Evolutionary conservation across 2,329 filamentous ascomycete species (phyloP), one percentile per base, ranked within the genome.

Genomic region (Arthrobotrys iridis): DNA sequence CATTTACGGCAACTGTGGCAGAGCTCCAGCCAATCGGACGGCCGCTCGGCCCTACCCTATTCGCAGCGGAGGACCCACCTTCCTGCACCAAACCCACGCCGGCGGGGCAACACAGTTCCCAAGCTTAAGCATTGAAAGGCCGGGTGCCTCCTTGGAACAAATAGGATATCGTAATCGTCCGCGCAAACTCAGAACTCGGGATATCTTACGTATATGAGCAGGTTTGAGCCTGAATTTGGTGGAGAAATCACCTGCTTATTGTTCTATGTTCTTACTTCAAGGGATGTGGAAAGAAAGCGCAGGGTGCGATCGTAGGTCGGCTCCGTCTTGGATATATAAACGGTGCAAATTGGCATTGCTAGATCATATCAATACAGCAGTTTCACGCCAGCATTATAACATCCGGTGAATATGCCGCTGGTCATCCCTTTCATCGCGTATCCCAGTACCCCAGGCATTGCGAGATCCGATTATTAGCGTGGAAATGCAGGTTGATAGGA

Each of bases 21-120:
- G 22, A 3, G 28, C 1, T 35, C 24, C 57, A 60, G 63, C 71
- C 71, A 75, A 75, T 75, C 63, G 57, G 63, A 68, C 15, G 45
- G 22, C 43, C 35, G 33, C 55, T 60, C 35, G n/a, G 18, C 26
- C 10, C 15, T 35, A 43, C 35, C 66, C 65, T 68, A 55, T 45
- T 68, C 43, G 58, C 58, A 37, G 50, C 48, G 40, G 48, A 22
- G 41, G 66, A 60, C 45, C 57, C 57, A 64, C 67, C 46, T 59
- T 37, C 48, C 67, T 45, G 33, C 41, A 22, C 28, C 50, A 50
- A 58, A 52, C 60, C 48, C 60, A 68, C 43, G 10, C 65, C 41
- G 40, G 45, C 60, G 68, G 68, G 43, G 60, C 70, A 74, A 73
- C 68, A 66, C 68, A 50, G 64, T 28, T 40, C 8, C 15, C 7